These are phyloP conservation scores for Pseudogymnoascus sp. DNA, from an alignment of 2,329 filamentous ascomycete genomes.

Conservation along the genomic window DNA sequence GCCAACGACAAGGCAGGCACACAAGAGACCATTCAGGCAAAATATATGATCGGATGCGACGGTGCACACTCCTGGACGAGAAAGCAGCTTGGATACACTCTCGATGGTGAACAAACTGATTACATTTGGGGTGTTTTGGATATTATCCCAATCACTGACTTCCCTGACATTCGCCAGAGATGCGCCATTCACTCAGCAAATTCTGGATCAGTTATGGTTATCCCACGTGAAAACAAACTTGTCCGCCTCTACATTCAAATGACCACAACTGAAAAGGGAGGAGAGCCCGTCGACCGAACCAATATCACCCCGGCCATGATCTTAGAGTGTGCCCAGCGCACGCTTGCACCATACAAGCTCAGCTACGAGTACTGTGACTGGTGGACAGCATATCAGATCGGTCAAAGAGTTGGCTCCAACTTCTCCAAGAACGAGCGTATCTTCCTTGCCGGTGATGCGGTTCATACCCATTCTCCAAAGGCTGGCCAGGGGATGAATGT, in stretches of 20 bases:
- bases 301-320: conserved; percentile 59
- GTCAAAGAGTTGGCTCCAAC: conserved; percentile 52
- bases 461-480: conserved; percentile 54
- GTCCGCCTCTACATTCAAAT: conserved; percentile 61
- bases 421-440: conserved; percentile 51
- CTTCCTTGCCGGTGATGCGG: conserved; percentile 56
- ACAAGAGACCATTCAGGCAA: conserved; percentile 43
- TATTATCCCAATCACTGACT: conserved; percentile 47
- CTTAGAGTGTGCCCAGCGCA: conserved; percentile 54
- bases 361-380: conserved; percentile 58
- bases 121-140: conserved; percentile 42
- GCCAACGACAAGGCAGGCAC: conserved; percentile 31
- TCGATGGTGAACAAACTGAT: conserved; percentile 35
- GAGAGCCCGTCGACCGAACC: conserved; percentile 47
- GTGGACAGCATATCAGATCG: conserved; percentile 63
- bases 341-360: conserved; percentile 59
- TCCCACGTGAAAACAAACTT: conserved; percentile 55
- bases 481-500: conserved; percentile 52
- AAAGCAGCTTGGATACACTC: conserved; percentile 46
- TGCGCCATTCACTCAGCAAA: conserved; percentile 51
- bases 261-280: conserved; percentile 37
- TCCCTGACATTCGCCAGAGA: conserved; percentile 51
- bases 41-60: conserved; percentile 61
- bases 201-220: conserved; percentile 55
- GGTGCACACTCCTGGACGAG: conserved; percentile 62